Percentiles rank a stretch among this genome's conserved stretches.
phyloP scores from a whole-genome alignment of 2,329 filamentous ascomycete genomes.

The Colletotrichum sp. region DNA sequence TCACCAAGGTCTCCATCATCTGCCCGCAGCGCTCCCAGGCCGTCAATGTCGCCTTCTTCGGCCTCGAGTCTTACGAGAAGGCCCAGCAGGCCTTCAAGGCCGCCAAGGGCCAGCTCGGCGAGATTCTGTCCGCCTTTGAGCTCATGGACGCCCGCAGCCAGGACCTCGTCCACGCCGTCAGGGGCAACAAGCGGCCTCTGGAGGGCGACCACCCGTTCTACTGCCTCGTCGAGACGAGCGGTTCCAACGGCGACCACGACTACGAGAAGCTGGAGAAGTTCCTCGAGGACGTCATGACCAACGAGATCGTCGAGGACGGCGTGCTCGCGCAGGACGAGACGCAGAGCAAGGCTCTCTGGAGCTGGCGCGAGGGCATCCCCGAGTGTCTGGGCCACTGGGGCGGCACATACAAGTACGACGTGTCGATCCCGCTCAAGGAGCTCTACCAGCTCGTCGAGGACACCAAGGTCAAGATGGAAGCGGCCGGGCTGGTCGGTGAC shows the following conservation, averaged over 20 bases:
- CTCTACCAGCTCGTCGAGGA: slow-evolving; percentile 93
- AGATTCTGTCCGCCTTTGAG: slow-evolving; percentile 97
- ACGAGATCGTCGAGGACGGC: slow-evolving; percentile 86
- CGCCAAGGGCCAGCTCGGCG: slow-evolving; percentile 87
- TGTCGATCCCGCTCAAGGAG: slow-evolving; percentile 88
- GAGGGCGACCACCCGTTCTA: slow-evolving; percentile 91
- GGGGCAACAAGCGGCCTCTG: slow-evolving; percentile 78
- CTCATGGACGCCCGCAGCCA: slow-evolving; percentile 92
- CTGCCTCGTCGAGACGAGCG: slow-evolving; percentile 94
- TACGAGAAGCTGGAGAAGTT: slow-evolving; percentile 89
- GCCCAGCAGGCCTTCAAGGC: slow-evolving; percentile 85
- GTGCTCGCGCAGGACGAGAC: slow-evolving; percentile 94
- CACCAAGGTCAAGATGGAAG: slow-evolving; percentile 72
- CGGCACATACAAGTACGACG: slow-evolving; percentile 97
- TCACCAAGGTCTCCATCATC: slow-evolving; percentile 87
- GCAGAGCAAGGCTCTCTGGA: slow-evolving; percentile 84
- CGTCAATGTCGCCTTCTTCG: slow-evolving; percentile 94
- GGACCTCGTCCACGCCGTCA: slow-evolving; percentile 75
- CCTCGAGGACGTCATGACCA: slow-evolving; percentile 88
- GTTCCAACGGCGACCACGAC: slow-evolving; percentile 93
- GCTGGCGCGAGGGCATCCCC: slow-evolving; percentile 91
- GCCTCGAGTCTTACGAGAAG: slow-evolving; percentile 87
- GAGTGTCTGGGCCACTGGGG: slow-evolving; percentile 90
- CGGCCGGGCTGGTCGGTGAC: slow-evolving; percentile 79
- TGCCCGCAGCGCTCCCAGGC: slow-evolving; percentile 88